phyloP scores from a whole-genome alignment of 2,329 filamentous ascomycete species.

The Sclerotinia nivalis region DNA sequence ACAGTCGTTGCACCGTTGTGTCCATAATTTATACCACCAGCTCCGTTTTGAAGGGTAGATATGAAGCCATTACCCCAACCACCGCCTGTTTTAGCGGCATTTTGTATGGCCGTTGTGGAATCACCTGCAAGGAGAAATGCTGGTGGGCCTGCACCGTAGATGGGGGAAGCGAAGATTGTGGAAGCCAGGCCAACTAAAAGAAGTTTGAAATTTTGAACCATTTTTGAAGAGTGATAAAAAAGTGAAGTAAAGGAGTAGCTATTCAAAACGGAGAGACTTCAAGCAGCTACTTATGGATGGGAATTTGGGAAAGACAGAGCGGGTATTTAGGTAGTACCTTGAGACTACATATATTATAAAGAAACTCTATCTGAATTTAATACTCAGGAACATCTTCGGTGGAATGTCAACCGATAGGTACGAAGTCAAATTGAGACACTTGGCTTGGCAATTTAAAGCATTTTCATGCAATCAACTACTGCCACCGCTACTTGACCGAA shows the following conservation, averaged over 20 bases:
- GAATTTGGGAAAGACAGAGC: not conserved
- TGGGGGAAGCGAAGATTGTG: not conserved
- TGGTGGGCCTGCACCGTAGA: conserved; percentile 24
- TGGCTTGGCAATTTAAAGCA: no score
- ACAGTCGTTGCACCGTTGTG: conserved; percentile 51
- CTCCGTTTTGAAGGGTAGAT: conserved; percentile 43
- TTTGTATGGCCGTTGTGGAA: conserved; percentile 42
- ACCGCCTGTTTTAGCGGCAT: conserved; percentile 27
- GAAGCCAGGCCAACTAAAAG: not conserved
- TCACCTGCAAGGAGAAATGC: conserved; percentile 47
- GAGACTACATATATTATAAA: not conserved
- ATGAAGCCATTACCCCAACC: conserved; percentile 55
- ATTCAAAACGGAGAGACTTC: not conserved
- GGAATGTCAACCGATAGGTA: not conserved
- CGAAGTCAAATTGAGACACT: no score
- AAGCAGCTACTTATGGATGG: not conserved
- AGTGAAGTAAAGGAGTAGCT: no score
- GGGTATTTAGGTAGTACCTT: not conserved
- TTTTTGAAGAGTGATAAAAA: not conserved
- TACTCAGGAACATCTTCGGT: not conserved
- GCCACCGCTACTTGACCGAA: not conserved
- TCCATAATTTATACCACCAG: conserved; percentile 46
- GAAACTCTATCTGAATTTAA: not conserved
- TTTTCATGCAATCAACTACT: no score
- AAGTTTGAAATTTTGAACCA: conserved; percentile 7